Conservation (phyloP, 495 filamentous ascomycete genomes). For the Aspergillus biplanus region DNA sequence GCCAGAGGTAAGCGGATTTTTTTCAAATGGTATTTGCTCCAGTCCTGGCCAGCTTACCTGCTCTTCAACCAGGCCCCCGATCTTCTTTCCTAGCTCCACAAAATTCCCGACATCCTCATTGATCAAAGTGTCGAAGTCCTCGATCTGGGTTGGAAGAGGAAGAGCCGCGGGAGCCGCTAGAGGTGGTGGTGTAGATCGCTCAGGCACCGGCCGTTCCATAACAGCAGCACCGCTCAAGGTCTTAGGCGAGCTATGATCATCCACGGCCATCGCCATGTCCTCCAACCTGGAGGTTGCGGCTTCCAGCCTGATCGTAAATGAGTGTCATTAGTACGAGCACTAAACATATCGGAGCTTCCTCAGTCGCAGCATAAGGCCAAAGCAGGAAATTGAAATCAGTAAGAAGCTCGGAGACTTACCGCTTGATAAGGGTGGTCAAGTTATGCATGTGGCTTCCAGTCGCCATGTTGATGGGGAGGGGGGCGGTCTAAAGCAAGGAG, state of each 20-base stretch:
- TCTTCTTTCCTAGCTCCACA: slow-evolving; percentile 72
- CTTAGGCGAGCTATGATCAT: slow-evolving; percentile 56
- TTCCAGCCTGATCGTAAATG: slow-evolving; percentile 72
- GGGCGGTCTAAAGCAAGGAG: slow-evolving; percentile 23
- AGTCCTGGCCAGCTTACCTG: slow-evolving; percentile 58
- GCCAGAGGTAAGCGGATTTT: slow-evolving; percentile 7
- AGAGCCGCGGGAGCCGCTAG: slow-evolving; percentile 55
- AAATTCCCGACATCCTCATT: slow-evolving; percentile 74
- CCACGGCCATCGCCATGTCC: slow-evolving; percentile 83
- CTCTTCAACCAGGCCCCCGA: slow-evolving; percentile 78
- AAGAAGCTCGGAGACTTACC: slow-evolving; percentile 58
- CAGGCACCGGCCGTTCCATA: slow-evolving; percentile 43
- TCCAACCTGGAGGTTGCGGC: slow-evolving; percentile 95
- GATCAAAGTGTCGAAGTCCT: slow-evolving; percentile 85
- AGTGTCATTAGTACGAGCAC: slow-evolving; percentile 31
- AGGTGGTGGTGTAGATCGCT: slow-evolving; percentile 46
- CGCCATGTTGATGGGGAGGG: slow-evolving; percentile 47
- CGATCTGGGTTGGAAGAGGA: slow-evolving; percentile 72
- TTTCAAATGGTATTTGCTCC: background rate
- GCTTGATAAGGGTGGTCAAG: slow-evolving; percentile 95
- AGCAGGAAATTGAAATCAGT: background rate
- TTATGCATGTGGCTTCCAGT: slow-evolving; percentile 82
- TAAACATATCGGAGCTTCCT: background rate
- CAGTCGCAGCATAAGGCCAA: background rate
- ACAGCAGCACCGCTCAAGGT: slow-evolving; percentile 44